A percentile compares a stretch with the other conserved stretches of the same genome.
Evolutionary conservation across 2,329 filamentous ascomycete genomes (phyloP).

Genomic region (Hypoxylon sp.): DNA sequence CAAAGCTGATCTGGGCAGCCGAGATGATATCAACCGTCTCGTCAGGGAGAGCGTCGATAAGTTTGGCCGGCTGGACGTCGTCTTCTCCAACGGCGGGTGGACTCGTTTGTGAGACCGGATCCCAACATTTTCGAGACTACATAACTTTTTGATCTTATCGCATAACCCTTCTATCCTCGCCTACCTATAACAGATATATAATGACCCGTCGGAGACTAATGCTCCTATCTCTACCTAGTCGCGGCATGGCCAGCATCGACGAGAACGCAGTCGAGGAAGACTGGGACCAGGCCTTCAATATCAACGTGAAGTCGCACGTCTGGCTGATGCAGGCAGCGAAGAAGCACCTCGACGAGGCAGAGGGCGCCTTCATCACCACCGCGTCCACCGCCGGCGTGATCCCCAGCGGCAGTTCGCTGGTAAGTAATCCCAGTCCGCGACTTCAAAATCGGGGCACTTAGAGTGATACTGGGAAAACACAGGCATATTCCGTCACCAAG

Average conservation of each 20-base stretch:
- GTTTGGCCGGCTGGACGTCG: slow-evolving; percentile 79
- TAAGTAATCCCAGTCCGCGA: slow-evolving; percentile 44
- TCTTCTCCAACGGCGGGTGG: slow-evolving; percentile 80
- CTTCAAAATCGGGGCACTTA: background rate
- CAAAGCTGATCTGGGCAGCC: slow-evolving; percentile 73
- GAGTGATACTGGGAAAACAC: slow-evolving; percentile 7
- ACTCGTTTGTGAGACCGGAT: slow-evolving; percentile 52
- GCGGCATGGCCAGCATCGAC: slow-evolving; percentile 60
- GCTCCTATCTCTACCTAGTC: slow-evolving; percentile 22
- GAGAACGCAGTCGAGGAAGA: slow-evolving; percentile 68
- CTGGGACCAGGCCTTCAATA: slow-evolving; percentile 69
- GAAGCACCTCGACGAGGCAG: slow-evolving; percentile 64
- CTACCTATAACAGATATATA: too few species aligned
- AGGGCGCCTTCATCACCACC: slow-evolving; percentile 73
- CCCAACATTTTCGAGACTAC: background rate
- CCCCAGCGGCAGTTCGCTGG: slow-evolving; percentile 70
- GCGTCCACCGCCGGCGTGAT: slow-evolving; percentile 73
- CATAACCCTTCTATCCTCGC: background rate
- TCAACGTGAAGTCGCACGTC: slow-evolving; percentile 73
- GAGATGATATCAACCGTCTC: slow-evolving; percentile 68
- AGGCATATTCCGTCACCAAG: slow-evolving; percentile 83
- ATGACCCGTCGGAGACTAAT: too few species aligned
- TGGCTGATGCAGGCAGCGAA: slow-evolving; percentile 69
- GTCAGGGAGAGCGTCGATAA: slow-evolving; percentile 68
- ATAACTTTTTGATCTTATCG: background rate